These are phyloP conservation scores for Scutellaria barbata DNA, from an alignment of 257 asterid genomes.

Conservation along the genomic window DNA sequence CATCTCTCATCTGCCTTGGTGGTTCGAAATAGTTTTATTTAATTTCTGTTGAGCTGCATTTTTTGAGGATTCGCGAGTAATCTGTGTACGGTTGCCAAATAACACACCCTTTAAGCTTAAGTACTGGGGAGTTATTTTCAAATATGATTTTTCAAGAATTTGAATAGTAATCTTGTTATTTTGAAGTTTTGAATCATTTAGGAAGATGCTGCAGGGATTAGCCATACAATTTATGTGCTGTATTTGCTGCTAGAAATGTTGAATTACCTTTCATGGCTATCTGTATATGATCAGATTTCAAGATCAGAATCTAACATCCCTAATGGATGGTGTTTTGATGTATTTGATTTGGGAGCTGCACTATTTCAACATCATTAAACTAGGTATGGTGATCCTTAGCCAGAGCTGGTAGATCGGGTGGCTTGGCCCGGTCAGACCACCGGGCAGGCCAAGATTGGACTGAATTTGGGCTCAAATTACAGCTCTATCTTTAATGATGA, in stretches of 20 bases:
- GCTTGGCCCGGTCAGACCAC: neutral
- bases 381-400: neutral
- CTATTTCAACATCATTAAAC: neutral
- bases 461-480: too few relatives aligned
- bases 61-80: neutral
- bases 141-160: slow-evolving; percentile 1
- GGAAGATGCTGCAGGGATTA: too few relatives aligned
- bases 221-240: too few relatives aligned
- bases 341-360: neutral
- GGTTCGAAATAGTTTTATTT: neutral
- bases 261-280: neutral
- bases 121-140: neutral
- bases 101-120: neutral
- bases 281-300: neutral
- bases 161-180: neutral
- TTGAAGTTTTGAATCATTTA: neutral
- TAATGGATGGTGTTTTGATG: neutral
- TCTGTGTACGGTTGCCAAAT: slow-evolving; percentile 18
- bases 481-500: too few relatives aligned
- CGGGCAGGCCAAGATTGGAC: neutral
- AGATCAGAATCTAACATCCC: neutral
- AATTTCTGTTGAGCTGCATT: slow-evolving; percentile 2
- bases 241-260: neutral
- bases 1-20: neutral
- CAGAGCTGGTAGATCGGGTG: neutral